phyloP scores from a whole-genome alignment of 345 rosid genomes.

The Ailanthus altissimus region DNA sequence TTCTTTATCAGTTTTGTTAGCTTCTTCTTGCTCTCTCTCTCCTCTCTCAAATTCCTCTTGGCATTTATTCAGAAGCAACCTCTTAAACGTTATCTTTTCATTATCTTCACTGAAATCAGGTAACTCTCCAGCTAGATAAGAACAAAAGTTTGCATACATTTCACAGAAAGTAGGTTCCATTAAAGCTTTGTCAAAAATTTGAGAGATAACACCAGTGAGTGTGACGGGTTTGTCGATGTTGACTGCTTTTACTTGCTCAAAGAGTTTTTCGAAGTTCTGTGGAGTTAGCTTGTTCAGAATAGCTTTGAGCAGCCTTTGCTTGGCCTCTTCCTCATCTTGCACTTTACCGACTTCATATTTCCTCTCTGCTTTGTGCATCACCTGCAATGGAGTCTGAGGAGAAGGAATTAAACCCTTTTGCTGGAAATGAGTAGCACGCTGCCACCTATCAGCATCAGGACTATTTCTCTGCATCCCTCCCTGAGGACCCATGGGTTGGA shows the following conservation, averaged over 20 bases:
- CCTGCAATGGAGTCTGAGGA: slow-evolving; percentile 76
- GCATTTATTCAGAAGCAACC: slow-evolving; percentile 88
- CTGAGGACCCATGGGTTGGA: slow-evolving; percentile 64
- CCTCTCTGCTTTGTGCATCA: slow-evolving; percentile 92
- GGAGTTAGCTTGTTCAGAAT: slow-evolving; percentile 96
- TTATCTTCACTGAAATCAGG: slow-evolving; percentile 75
- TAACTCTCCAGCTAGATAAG: slow-evolving; percentile 62
- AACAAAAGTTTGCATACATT: slow-evolving; percentile 91
- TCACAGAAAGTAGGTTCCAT: slow-evolving; percentile 99
- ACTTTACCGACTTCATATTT: slow-evolving; percentile 87
- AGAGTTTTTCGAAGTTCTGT: slow-evolving; percentile 88
- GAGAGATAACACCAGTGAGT: slow-evolving; percentile 78
- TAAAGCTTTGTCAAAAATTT: slow-evolving; percentile 96
- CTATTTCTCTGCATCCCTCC: slow-evolving; percentile 63
- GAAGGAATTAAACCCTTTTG: slow-evolving; percentile 84
- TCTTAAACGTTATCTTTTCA: slow-evolving; percentile 78
- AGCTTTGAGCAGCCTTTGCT: slow-evolving; percentile 85
- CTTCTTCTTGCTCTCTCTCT: slow-evolving; percentile 91
- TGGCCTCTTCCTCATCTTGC: slow-evolving; percentile 74
- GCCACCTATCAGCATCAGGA: slow-evolving; percentile 87
- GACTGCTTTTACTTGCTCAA: slow-evolving; percentile 88
- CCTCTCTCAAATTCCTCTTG: slow-evolving; percentile 98
- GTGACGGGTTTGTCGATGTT: slow-evolving; percentile 77
- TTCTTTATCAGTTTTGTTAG: slow-evolving; percentile 76
- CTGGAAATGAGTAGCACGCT: slow-evolving; percentile 59